Evolutionary conservation across 2,329 filamentous ascomycete species (phyloP), one percentile per base, ranked within the genome.

Genomic region (Huntiella abstrusa): DNA sequence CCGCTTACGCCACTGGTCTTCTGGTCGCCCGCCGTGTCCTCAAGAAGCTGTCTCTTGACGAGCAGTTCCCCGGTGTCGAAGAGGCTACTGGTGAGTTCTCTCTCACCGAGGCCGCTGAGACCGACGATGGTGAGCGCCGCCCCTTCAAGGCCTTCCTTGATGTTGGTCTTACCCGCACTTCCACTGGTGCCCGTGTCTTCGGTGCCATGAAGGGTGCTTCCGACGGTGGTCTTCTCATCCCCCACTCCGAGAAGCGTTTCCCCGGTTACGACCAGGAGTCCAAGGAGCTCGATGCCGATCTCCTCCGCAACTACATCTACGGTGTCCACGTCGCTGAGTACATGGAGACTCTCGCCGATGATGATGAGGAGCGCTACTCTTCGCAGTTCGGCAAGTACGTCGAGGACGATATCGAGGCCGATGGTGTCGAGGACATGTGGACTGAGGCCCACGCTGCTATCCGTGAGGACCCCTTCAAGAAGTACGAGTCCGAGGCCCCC

Each of bases 341-440:
- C 80, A 98, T 98, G 91, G 91, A 98, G 81, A 91, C 82, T 51
- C 83, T 98, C 55, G 91, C 91, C 69, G 91, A 98, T 61, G 91
- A 98, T 64, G 91, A 98, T 64, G 91, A 98, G 83, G 91, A 98
- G 79, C 87, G 91, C 65, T 98, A 85, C 84, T 88, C 88, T 77
- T 79, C 77, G 59, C 91, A 98, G 75, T 98, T 98, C 82, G 73
- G 79, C 67, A 81, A 91, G 70, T 98, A 98, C 77, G 82, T 94
- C 57, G 88, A 98, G 55, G 85, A 93, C 63, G 91, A 94, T 59
- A 67, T 98, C 55, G 88, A 96, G 73, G 87, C 91, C 54, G 91
- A 95, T 60, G 85, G 83, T 59, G 77, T 98, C 51, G 91, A 98
- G 83, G 91, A 98, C 62, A 66, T 96, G 57, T 98, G 96, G 77